These are phyloP conservation scores for Schwanniomyces occidentalis DNA, from an alignment of 805 yeast genomes.

Conservation along the genomic window DNA sequence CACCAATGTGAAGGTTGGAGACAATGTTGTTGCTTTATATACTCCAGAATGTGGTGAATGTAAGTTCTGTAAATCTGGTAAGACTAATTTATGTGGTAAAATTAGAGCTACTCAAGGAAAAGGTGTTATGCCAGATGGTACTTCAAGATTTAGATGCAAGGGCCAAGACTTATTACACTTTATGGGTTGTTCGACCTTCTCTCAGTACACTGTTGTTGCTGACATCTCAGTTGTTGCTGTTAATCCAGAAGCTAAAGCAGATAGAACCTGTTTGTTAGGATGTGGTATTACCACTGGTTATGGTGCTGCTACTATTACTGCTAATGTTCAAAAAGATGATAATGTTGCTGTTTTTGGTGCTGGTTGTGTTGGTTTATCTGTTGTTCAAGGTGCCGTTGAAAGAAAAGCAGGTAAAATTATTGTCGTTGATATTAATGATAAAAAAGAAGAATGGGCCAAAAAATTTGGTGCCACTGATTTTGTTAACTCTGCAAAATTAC, in stretches of 20 bases:
- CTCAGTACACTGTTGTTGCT: slow-evolving; percentile 97
- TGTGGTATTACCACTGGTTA: slow-evolving; percentile 99
- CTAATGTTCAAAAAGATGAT: slow-evolving; percentile 87
- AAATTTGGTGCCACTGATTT: slow-evolving; percentile 96
- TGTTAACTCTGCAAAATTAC: slow-evolving; percentile 77
- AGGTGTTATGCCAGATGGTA: slow-evolving; percentile 99
- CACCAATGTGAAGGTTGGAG: slow-evolving; percentile 86
- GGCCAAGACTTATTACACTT: slow-evolving; percentile 87
- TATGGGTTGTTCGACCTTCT: slow-evolving; percentile 98
- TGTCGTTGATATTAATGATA: slow-evolving; percentile 83
- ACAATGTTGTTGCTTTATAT: slow-evolving; percentile 89
- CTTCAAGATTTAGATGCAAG: slow-evolving; percentile 81
- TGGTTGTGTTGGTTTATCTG: slow-evolving; percentile 96
- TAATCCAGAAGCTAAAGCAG: slow-evolving; percentile 78
- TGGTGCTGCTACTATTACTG: slow-evolving; percentile 96
- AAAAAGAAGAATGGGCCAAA: slow-evolving; percentile 80
- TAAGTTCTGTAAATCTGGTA: slow-evolving; percentile 91
- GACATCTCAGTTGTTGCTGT: slow-evolving; percentile 96
- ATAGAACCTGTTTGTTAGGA: slow-evolving; percentile 88
- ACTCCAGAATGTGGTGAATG: slow-evolving; percentile 97
- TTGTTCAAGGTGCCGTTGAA: slow-evolving; percentile 88
- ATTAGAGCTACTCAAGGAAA: slow-evolving; percentile 97
- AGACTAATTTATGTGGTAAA: slow-evolving; percentile 94
- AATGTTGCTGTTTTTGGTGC: slow-evolving; percentile 97
- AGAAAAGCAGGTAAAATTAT: slow-evolving; percentile 81